A percentile compares a stretch with the other conserved stretches of the same genome.
phyloP scores from a whole-genome alignment of 495 filamentous ascomycete genomes.

The Penicillium psychrofluorescens region DNA sequence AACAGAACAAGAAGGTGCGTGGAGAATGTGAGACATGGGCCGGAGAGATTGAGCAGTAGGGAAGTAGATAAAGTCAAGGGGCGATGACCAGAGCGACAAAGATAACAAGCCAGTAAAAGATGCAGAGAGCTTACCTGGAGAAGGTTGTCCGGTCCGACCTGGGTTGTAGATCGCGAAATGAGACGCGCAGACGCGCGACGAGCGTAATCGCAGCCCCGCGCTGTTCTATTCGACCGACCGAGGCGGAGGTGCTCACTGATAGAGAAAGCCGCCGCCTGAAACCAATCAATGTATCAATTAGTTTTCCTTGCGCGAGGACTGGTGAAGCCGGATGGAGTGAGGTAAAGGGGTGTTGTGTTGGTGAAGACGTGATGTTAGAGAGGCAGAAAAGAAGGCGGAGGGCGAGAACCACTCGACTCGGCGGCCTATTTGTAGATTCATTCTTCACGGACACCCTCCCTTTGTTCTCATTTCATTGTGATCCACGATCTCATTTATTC shows the following conservation, averaged over 20 bases:
- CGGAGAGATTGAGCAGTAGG: not conserved
- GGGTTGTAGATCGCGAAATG: constrained; percentile 12
- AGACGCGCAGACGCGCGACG: constrained; percentile 23
- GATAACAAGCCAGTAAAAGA: not conserved
- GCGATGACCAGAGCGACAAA: not conserved
- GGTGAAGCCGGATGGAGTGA: constrained; percentile 1
- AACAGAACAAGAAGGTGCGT: no score
- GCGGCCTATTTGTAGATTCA: no score
- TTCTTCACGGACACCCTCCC: not conserved
- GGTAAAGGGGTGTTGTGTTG: not conserved
- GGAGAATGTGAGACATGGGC: no score
- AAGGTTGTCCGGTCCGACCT: not conserved
- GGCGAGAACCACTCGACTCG: not conserved
- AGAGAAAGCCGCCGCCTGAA: no score
- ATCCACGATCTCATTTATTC: not conserved
- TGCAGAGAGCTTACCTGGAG: not conserved
- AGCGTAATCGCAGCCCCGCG: no score
- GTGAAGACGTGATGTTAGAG: constrained; percentile 1
- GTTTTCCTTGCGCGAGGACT: not conserved
- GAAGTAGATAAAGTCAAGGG: constrained; percentile 1
- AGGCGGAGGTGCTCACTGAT: constrained; percentile 5
- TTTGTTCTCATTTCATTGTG: not conserved
- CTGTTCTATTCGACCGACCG: constrained; percentile 10
- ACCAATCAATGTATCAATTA: no score
- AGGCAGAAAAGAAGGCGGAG: not conserved